phyloP scores from a whole-genome alignment of 2,329 filamentous ascomycete genomes.

The Aspergillus pseudonomiae region DNA sequence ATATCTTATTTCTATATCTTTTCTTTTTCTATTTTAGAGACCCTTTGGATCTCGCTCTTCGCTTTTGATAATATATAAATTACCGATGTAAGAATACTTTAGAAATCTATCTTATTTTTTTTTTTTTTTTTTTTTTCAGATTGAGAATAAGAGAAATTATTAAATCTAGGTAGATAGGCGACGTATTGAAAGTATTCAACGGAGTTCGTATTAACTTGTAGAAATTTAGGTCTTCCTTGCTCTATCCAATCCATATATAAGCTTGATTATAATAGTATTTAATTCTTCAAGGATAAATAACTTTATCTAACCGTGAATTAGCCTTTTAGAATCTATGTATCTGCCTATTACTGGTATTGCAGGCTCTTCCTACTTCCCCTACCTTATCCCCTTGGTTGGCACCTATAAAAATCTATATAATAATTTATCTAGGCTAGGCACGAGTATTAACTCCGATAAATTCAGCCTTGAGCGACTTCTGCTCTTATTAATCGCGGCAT shows the following conservation, averaged over 20 bases:
- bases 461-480: conserved; percentile 22
- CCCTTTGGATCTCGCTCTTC: not conserved
- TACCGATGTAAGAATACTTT: not conserved
- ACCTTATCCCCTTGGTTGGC: not conserved
- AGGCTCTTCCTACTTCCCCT: not conserved
- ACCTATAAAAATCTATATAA: conserved; percentile 12
- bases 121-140: not conserved
- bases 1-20: not conserved
- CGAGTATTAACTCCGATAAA: conserved; percentile 11
- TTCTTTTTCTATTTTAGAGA: not conserved
- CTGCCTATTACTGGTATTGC: not conserved
- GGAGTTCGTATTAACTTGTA: not conserved
- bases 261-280: not conserved
- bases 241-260: not conserved
- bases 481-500: too few relatives aligned
- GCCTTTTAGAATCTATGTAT: not conserved
- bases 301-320: conserved; percentile 1
- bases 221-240: not conserved
- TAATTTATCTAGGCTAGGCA: conserved; percentile 20
- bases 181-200: not conserved
- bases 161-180: not conserved
- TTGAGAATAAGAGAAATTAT: not conserved
- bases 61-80: not conserved
- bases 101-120: not conserved
- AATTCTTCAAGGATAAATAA: not conserved